phyloP scores from a whole-genome alignment of 139 green algal genomes.

The Chlamydomonas applanata region DNA sequence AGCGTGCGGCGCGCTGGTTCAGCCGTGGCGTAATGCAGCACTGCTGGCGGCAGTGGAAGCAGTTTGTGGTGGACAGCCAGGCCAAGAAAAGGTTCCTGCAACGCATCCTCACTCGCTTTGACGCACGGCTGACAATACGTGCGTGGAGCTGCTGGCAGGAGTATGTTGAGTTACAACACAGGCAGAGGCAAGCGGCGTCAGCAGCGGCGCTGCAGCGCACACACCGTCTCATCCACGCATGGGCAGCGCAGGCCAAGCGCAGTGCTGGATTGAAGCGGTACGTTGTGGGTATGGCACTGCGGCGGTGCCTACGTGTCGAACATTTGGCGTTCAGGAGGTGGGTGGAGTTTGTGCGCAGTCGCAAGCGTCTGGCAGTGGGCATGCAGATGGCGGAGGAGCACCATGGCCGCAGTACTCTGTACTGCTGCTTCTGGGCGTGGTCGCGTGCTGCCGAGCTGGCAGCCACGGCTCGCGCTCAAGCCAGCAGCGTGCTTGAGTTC shows the following conservation, averaged over 20 bases:
- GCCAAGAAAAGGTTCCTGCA: neutral
- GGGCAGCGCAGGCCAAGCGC: neutral
- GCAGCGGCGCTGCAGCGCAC: neutral
- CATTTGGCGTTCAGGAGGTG: neutral
- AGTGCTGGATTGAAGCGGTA: too few species aligned
- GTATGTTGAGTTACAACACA: neutral
- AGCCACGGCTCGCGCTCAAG: neutral
- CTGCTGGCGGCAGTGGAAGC: neutral
- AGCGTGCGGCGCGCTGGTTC: neutral
- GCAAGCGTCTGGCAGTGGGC: neutral
- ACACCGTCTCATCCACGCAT: neutral
- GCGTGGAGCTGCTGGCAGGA: slow-evolving; percentile 2
- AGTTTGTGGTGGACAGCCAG: neutral
- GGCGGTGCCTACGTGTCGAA: neutral
- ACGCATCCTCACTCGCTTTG: too few species aligned
- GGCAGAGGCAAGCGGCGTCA: neutral
- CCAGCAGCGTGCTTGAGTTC: neutral
- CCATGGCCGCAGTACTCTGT: neutral
- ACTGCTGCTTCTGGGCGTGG: slow-evolving; percentile 7
- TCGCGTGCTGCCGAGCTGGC: neutral
- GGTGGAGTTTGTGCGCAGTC: neutral
- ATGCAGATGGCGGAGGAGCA: neutral
- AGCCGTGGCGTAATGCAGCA: neutral
- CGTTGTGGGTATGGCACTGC: neutral
- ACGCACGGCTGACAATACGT: too few species aligned